Evolutionary conservation across 768 basidiomycete species (phyloP), one percentile per base, ranked within the genome.

Genomic region (Scleroderma bovista): DNA sequence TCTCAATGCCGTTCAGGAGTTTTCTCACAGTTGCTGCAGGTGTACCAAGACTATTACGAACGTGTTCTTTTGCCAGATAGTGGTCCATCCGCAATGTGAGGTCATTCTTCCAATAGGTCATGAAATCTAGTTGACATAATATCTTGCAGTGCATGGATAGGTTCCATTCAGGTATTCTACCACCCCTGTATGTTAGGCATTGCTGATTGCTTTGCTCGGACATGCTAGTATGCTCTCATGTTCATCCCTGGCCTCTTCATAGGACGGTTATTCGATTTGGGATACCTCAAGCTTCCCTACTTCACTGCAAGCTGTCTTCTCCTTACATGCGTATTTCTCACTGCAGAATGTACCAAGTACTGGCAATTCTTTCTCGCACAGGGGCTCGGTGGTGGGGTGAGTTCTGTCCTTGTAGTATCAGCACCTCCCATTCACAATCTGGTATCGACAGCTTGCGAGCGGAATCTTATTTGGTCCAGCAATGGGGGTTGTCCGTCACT

Each of bases 361-460:
- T 90, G 88, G 88, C 85, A 90, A 6, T 84, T 89, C 56, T 57
- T 90, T 20, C 72, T 90, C 1, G 87, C 79, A 51, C 88, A 90
- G 62, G 88, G 88, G 1, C 57, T 89, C 34, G 76, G 75, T 0
- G 65, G 81, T 12, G 88, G 88, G 19, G 80, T 86, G 50, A 52
- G 83, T 67, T 17, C 3, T 54, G 0, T 4, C 6, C 15, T n/a
- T n/a, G n/a, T 31, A 16, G 16, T 49, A 9, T 23, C 17, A 17
- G 17, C 26, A 2, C 12, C n/a, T 7, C 19, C 6, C 17, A 2
- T 12, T 46, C 31, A 16, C 46, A 26, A n/a, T 17, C 8, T 9
- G 16, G 26, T 29, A 29, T 22, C 16, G 31, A 41, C 10, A 69
- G 68, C 19, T 67, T 6, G 74, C 74, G 10, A 70, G 70, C 26